Conservation (phyloP, 2,329 filamentous ascomycete genomes). For the Scedosporium apiospermum region DNA sequence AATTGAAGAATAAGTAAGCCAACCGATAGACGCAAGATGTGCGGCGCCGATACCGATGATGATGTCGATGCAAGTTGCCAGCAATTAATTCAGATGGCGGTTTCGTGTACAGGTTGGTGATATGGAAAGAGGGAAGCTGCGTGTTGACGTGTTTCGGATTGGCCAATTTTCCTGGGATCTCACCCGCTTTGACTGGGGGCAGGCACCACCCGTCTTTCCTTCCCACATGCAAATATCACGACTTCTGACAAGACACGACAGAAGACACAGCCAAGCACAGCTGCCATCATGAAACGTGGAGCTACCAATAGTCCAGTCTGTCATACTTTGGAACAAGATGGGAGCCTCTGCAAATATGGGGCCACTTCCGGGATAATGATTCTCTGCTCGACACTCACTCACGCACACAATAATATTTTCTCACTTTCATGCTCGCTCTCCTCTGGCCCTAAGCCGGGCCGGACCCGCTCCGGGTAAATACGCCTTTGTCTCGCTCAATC, state of each 20-base stretch:
- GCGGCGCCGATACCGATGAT: too few relatives aligned
- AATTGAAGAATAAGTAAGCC: too few relatives aligned
- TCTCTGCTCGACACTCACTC: too few relatives aligned
- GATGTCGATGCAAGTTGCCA: not conserved
- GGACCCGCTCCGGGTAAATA: too few relatives aligned
- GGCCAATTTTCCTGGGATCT: not conserved
- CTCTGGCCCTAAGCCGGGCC: too few relatives aligned
- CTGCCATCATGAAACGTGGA: not conserved
- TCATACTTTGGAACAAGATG: not conserved
- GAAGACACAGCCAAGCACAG: not conserved
- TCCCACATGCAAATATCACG: not conserved
- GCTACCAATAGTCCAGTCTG: not conserved
- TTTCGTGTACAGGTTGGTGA: not conserved
- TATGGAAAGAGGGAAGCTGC: not conserved
- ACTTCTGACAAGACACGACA: not conserved
- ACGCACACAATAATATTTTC: too few relatives aligned
- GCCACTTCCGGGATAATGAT: too few relatives aligned
- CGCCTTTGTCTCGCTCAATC: too few relatives aligned
- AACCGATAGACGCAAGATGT: too few relatives aligned
- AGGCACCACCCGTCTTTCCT: not conserved
- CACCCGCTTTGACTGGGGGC: not conserved
- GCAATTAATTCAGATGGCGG: not conserved
- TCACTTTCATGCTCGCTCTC: too few relatives aligned
- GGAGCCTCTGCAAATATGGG: too few relatives aligned
- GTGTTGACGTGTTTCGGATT: not conserved